Conservation (phyloP, 1,139 yeast species). For the Yamadazyma diospyri region DNA sequence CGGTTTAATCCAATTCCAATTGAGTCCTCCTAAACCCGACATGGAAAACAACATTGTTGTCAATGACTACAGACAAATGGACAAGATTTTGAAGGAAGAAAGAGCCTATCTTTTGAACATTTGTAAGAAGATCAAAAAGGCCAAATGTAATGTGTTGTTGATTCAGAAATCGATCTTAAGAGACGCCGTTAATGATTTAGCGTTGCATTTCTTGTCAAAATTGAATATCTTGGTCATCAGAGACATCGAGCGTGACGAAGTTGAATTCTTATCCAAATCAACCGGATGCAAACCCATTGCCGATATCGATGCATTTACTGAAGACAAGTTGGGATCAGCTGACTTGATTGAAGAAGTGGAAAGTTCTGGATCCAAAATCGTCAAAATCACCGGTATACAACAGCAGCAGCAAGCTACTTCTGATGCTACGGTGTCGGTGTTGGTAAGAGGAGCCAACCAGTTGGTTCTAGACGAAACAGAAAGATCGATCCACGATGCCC, state of each 20-base stretch:
- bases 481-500: conserved; percentile 93
- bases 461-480: conserved; percentile 93
- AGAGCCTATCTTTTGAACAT: conserved; percentile 90
- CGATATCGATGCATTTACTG: conserved; percentile 87
- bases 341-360: conserved; percentile 92
- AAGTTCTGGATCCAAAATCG: conserved; percentile 88
- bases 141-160: conserved; percentile 90
- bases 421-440: conserved; percentile 81
- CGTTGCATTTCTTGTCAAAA: conserved; percentile 90
- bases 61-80: conserved; percentile 98
- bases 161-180: conserved; percentile 93
- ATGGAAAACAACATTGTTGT: conserved; percentile 97
- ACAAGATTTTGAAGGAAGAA: conserved; percentile 94
- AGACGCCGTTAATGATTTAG: conserved; percentile 96
- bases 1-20: conserved; percentile 91
- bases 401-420: conserved; percentile 13
- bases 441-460: conserved; percentile 92
- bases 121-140: conserved; percentile 93
- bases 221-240: conserved; percentile 90
- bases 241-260: conserved; percentile 95
- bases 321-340: conserved; percentile 88
- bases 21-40: conserved; percentile 98
- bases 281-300: conserved; percentile 96
- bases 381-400: conserved; percentile 78
- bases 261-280: conserved; percentile 88